Base-by-base conservation (phyloP, 768 basidiomycete species). In the Mycena polygramma region DNA sequence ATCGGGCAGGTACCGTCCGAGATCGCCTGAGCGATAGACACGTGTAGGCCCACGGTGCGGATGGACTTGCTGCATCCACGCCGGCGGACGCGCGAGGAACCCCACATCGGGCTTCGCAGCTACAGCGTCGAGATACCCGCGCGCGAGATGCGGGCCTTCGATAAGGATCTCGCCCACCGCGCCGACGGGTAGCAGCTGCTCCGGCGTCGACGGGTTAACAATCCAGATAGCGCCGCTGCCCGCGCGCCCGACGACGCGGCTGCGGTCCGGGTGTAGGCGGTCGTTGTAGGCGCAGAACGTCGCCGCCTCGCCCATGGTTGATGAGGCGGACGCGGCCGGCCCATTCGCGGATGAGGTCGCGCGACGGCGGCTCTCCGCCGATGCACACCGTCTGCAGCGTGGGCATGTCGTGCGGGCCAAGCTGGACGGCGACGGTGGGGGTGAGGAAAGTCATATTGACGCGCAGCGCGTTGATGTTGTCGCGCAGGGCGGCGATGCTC, bases 121-220 rank as follows among this genome's bases (percentile, higher is more conserved):
- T n/a, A 58, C 41, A 15, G 24, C 57, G 20, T 58, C 57, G 11
- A 45, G 22, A 45, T 58, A 58, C 39, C 57, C 57, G n/a, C 57
- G 57, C 41, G 57, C 57, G 24, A 58, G 41, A 43, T 58, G 57
- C 43, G 57, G 57, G 39, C 57, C 57, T 15, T 26, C 57, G 39
- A 58, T 58, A 39, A 43, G 43, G 57, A 58, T 58, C 57, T 58
- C 57, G 41, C 57, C 39, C 14, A 45, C 57, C 5, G 39, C 57
- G n/a, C 57, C 57, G 15, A 58, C 43, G 22, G 57, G 57, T 8
- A 58, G 41, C 13, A 43, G 57, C 57, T 45, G 41, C 22, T 45
- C 43, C 22, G 57, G 39, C 30, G 41, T 15, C 15, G 57, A 22
- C 8, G 41, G 41, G 24, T 17, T 43, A 11, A 22, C 41, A 41